Conservation (phyloP, 805 yeast genomes). For the Saturnispora diversa region DNA sequence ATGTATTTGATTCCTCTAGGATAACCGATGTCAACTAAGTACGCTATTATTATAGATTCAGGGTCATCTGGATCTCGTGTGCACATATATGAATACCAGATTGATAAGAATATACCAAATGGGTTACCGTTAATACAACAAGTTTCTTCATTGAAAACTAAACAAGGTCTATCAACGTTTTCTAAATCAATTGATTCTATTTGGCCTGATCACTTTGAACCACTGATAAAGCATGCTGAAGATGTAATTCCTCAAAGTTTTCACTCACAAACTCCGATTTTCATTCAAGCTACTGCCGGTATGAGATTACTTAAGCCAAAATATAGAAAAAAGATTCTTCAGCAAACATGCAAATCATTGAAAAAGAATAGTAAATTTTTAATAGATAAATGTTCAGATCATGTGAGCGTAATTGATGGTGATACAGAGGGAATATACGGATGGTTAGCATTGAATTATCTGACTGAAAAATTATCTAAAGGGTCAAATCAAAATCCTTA, state of each 20-base stretch:
- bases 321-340: conserved; percentile 46
- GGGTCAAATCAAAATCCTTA: conserved; percentile 47
- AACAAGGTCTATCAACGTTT: conserved; percentile 80
- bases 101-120: conserved; percentile 19
- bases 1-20: background rate
- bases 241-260: conserved; percentile 56
- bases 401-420: conserved; percentile 85
- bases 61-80: conserved; percentile 94
- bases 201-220: conserved; percentile 64
- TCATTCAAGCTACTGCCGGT: conserved; percentile 93
- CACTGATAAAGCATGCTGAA: conserved; percentile 61
- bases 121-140: conserved; percentile 26
- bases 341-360: conserved; percentile 52
- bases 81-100: conserved; percentile 73
- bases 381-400: conserved; percentile 53
- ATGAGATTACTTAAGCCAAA: conserved; percentile 67
- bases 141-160: conserved; percentile 62
- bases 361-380: conserved; percentile 47
- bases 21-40: conserved; percentile 26
- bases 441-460: conserved; percentile 86
- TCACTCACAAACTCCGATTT: conserved; percentile 69
- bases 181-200: conserved; percentile 44
- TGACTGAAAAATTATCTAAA: conserved; percentile 56
- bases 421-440: conserved; percentile 93
- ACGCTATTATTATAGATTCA: conserved; percentile 88